phyloP scores from a whole-genome alignment of 345 rosid species.

The Arabis hirsuta region DNA sequence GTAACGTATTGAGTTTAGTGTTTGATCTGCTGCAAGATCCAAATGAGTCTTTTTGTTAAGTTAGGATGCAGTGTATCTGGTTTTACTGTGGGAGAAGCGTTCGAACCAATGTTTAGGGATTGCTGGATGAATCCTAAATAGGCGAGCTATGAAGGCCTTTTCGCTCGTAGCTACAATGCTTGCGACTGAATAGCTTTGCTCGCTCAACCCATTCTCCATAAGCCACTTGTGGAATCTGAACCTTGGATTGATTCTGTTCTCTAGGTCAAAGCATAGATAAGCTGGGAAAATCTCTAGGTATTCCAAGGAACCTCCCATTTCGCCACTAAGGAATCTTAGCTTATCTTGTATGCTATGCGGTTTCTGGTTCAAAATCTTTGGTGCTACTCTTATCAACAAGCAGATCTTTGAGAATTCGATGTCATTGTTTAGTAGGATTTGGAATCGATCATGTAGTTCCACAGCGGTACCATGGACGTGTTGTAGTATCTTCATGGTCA shows the following conservation, averaged over 20 bases:
- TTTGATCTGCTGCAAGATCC: conserved; percentile 18
- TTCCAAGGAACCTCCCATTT: conserved; percentile 54
- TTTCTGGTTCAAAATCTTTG: conserved; percentile 66
- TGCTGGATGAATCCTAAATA: conserved; percentile 66
- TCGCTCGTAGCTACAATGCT: conserved; percentile 77
- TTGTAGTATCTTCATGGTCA: conserved; percentile 51
- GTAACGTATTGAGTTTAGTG: background rate
- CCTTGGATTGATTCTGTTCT: conserved; percentile 67
- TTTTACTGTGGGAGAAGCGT: conserved; percentile 45
- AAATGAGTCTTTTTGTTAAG: background rate
- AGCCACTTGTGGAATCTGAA: conserved; percentile 61
- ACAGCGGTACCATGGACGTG: conserved; percentile 55
- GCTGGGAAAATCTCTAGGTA: conserved; percentile 57
- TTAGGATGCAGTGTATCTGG: conserved; percentile 23
- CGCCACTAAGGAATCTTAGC: conserved; percentile 53
- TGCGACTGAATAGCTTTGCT: conserved; percentile 53
- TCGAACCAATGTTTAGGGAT: conserved; percentile 64
- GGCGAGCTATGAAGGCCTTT: conserved; percentile 57
- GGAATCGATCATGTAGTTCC: conserved; percentile 60
- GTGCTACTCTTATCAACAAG: conserved; percentile 48
- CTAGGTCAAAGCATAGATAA: conserved; percentile 64
- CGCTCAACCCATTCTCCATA: conserved; percentile 51
- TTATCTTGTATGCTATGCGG: conserved; percentile 55
- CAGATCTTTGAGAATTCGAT: conserved; percentile 58
- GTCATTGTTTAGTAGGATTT: conserved; percentile 50